phyloP scores from a whole-genome alignment of 1,284 basidiomycete species.

The Ustilago lituana region DNA sequence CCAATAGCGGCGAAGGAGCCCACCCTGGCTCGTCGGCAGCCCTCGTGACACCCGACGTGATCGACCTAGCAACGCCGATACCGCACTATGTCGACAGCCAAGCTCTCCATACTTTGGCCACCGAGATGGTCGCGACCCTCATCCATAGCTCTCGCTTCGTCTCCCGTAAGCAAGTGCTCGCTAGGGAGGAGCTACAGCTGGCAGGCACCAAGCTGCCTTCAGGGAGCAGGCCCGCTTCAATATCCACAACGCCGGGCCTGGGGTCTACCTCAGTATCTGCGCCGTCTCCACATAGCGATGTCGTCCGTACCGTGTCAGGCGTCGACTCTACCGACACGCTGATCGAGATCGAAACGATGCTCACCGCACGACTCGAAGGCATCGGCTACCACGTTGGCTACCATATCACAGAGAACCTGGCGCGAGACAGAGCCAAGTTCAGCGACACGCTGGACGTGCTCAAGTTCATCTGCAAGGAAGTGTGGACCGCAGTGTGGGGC shows the following conservation, averaged over 20 bases:
- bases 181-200: slow-evolving; percentile 67
- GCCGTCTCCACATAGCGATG: slow-evolving; percentile 15
- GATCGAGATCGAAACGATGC: slow-evolving; percentile 74
- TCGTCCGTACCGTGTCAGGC: slow-evolving; percentile 41
- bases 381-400: slow-evolving; percentile 88
- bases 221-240: background rate
- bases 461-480: slow-evolving; percentile 95
- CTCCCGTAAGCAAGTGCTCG: slow-evolving; percentile 70
- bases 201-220: slow-evolving; percentile 30
- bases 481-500: slow-evolving; percentile 87
- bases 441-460: slow-evolving; percentile 85
- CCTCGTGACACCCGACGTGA: slow-evolving; percentile 50
- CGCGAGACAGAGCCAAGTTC: slow-evolving; percentile 79
- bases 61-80: slow-evolving; percentile 67
- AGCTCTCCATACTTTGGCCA: slow-evolving; percentile 84
- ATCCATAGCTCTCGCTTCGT: slow-evolving; percentile 51
- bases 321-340: slow-evolving; percentile 35
- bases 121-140: slow-evolving; percentile 72
- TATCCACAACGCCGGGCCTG: slow-evolving; percentile 2
- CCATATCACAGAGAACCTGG: slow-evolving; percentile 82
- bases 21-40: slow-evolving; percentile 22
- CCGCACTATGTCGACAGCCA: slow-evolving; percentile 75
- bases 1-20: slow-evolving; percentile 10
- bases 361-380: slow-evolving; percentile 77
- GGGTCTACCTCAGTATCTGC: slow-evolving; percentile 1